Evolutionary conservation across 257 asterid genomes (phyloP).

Genomic region (Solanum paucissectum): DNA sequence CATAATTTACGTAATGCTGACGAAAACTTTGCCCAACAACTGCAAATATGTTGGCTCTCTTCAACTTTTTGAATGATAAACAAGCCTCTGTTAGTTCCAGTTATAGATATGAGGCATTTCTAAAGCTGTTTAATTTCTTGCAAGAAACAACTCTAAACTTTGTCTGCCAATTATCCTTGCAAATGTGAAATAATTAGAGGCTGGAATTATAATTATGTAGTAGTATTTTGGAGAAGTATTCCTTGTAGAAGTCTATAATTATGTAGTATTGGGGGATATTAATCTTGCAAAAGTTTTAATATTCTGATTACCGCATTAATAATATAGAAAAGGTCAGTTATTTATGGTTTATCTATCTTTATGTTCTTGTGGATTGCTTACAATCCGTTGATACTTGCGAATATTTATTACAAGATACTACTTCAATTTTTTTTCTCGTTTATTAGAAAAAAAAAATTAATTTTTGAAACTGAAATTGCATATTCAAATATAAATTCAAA

Average conservation of each 20-base stretch:
- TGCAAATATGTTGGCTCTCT: background rate
- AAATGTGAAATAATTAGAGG: background rate
- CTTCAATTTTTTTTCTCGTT: no score
- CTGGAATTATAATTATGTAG: background rate
- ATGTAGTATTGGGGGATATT: background rate
- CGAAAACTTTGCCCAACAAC: background rate
- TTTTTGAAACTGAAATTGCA: no score
- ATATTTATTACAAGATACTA: background rate
- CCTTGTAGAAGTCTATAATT: background rate
- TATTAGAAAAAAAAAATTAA: no score
- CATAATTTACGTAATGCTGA: background rate
- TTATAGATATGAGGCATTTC: background rate
- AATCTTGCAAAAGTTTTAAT: background rate
- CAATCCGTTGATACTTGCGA: background rate
- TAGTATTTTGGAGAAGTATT: background rate
- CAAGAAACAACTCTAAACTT: background rate
- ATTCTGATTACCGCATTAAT: background rate
- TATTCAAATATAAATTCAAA: background rate
- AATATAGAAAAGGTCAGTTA: background rate
- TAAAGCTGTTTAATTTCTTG: background rate
- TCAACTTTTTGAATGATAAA: slow-evolving; percentile 1
- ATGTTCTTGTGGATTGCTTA: background rate
- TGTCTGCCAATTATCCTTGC: background rate
- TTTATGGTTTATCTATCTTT: background rate
- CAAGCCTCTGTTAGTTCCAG: background rate